Percentiles rank a stretch among this genome's conserved stretches.
phyloP scores from a whole-genome alignment of 2,329 filamentous ascomycete species.

The Drechslerella coelobrocha region DNA sequence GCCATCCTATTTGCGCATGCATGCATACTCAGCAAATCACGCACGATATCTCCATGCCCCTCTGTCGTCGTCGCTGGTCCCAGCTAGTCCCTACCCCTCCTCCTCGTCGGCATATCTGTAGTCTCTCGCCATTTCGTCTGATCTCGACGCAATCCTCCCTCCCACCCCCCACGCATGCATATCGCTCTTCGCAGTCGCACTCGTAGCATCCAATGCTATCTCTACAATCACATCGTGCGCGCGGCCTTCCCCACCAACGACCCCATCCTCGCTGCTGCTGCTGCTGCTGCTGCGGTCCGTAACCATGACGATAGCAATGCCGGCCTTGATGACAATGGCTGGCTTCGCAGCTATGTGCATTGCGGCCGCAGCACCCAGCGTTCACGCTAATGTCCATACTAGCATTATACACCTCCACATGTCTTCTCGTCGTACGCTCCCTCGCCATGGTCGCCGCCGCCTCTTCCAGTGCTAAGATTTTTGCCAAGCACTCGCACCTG shows the following conservation, averaged over 20 bases:
- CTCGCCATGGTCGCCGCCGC: constrained; percentile 5
- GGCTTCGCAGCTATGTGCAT: not conserved
- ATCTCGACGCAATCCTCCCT: constrained; percentile 46
- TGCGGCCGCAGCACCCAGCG: constrained; percentile 4
- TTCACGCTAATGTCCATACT: constrained; percentile 22
- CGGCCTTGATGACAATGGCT: constrained; percentile 3
- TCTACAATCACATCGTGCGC: not conserved
- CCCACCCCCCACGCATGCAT: constrained; percentile 1
- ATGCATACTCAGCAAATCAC: constrained; percentile 22
- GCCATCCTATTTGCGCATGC: not conserved
- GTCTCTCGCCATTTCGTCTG: constrained; percentile 35
- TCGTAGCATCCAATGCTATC: not conserved
- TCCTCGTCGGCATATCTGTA: constrained; percentile 40
- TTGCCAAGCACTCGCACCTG: constrained; percentile 37
- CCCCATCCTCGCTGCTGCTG: constrained; percentile 13
- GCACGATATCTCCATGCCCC: constrained; percentile 38
- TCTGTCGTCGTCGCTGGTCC: not conserved
- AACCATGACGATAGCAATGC: not conserved
- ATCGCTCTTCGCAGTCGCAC: constrained; percentile 6
- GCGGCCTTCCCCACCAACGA: constrained; percentile 16
- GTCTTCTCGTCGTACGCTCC: constrained; percentile 15
- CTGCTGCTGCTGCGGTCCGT: no score
- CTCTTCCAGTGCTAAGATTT: constrained; percentile 6
- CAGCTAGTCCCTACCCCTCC: constrained; percentile 25
- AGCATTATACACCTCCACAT: constrained; percentile 31